Conservation (phyloP, 2,329 filamentous ascomycete species). For the Ploettnerulaceae sp. region DNA sequence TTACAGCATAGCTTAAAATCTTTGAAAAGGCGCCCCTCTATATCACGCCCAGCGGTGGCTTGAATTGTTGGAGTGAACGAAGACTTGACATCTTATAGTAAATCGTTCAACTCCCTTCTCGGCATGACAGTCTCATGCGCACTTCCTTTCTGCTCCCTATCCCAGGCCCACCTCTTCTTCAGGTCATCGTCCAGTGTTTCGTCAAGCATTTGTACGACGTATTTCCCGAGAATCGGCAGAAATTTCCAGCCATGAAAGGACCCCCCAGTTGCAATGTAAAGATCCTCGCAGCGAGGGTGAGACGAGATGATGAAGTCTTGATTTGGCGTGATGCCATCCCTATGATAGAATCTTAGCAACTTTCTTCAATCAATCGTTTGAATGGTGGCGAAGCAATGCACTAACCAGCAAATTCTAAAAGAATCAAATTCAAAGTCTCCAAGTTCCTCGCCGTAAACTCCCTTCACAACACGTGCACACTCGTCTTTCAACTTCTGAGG, state of each 20-base stretch:
- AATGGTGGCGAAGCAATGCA: no score
- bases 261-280: slow-evolving; percentile 58
- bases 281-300: slow-evolving; percentile 47
- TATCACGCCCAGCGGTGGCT: no score
- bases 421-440: slow-evolving; percentile 38
- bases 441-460: slow-evolving; percentile 40
- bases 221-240: slow-evolving; percentile 56
- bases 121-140: slow-evolving; percentile 16
- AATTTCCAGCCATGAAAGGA: slow-evolving; percentile 65
- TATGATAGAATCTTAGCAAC: no score
- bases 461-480: slow-evolving; percentile 36
- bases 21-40: no score
- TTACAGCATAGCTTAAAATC: no score
- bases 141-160: slow-evolving; percentile 11
- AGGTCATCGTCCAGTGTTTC: slow-evolving; percentile 33
- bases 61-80: no score
- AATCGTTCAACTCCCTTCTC: slow-evolving; percentile 11
- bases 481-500: slow-evolving; percentile 41
- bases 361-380: no score
- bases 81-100: no score
- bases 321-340: slow-evolving; percentile 55
- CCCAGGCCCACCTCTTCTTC: slow-evolving; percentile 4
- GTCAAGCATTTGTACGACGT: slow-evolving; percentile 47
- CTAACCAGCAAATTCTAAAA: slow-evolving; percentile 45
- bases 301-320: slow-evolving; percentile 58